Percentiles rank a stretch among this genome's conserved stretches.
Conservation (phyloP, 2,329 filamentous ascomycete species). For the Stemphylium vesicarium region DNA sequence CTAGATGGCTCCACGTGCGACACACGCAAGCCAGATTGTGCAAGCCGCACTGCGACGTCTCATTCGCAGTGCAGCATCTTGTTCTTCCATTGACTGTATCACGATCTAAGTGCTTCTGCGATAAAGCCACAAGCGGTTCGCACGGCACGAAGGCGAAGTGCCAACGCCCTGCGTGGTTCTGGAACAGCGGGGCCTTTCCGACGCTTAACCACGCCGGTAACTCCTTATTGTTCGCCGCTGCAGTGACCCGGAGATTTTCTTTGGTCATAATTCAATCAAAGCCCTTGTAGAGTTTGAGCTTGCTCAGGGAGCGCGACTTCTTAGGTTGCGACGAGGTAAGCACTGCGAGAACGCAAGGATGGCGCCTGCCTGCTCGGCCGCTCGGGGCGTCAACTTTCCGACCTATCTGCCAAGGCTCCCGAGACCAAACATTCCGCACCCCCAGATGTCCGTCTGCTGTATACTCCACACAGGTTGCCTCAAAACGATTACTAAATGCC, state of each 20-base stretch:
- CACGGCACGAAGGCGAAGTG: no score
- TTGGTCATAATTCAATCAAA: background rate
- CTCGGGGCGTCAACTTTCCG: conserved; percentile 6
- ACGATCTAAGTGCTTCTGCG: background rate
- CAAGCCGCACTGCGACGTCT: no score
- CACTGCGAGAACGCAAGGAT: background rate
- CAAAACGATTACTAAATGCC: conserved; percentile 25
- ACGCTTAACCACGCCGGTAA: background rate
- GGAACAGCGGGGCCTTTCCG: background rate
- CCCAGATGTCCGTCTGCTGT: background rate
- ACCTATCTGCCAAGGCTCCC: conserved; percentile 7
- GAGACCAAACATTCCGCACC: conserved; percentile 7
- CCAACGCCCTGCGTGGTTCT: background rate
- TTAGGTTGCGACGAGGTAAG: background rate
- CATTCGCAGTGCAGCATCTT: no score
- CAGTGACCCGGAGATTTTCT: background rate
- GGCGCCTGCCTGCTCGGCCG: background rate
- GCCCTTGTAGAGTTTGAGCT: background rate
- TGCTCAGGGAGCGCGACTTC: background rate
- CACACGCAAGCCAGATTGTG: no score
- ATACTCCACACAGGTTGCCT: background rate
- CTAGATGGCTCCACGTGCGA: background rate
- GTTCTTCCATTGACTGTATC: no score
- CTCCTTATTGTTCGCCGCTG: background rate
- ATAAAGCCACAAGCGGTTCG: no score